A percentile compares a stretch with the other conserved stretches of the same genome.
Evolutionary conservation across 768 basidiomycete species (phyloP).

Genomic region (Boletus rubropictus): DNA sequence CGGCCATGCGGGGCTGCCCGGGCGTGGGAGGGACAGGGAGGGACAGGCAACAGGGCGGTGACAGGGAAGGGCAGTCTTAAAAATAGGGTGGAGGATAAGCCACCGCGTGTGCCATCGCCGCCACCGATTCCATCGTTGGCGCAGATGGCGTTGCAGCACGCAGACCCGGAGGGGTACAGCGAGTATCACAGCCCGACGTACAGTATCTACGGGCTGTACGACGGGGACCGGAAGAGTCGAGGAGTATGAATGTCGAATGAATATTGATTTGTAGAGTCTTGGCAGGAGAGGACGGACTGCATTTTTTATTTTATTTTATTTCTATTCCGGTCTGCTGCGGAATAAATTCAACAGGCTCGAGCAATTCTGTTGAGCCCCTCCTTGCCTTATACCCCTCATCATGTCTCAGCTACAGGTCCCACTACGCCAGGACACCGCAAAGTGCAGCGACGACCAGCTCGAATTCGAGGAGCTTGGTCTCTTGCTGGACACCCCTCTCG

Average conservation of each 20-base stretch:
- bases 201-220: conserved; percentile 74
- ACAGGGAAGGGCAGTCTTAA: conserved; percentile 24
- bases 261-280: conserved; percentile 13
- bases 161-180: conserved; percentile 54
- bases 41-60: background rate
- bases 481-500: conserved; percentile 31
- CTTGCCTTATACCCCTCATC: conserved; percentile 22
- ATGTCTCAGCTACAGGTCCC: conserved; percentile 19
- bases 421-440: conserved; percentile 18
- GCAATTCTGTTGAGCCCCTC: background rate
- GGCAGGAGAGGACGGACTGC: too few species aligned
- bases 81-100: conserved; percentile 48
- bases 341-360: conserved; percentile 4
- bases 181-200: conserved; percentile 78
- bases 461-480: conserved; percentile 44
- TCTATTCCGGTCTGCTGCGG: too few species aligned
- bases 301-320: too few species aligned
- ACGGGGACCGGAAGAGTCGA: conserved; percentile 52
- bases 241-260: conserved; percentile 21
- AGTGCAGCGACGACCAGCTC: conserved; percentile 33
- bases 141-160: conserved; percentile 66
- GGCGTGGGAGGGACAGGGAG: conserved; percentile 25
- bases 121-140: conserved; percentile 66
- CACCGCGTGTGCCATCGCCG: conserved; percentile 77
- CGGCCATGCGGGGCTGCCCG: conserved; percentile 21